A percentile compares a stretch with the other conserved stretches of the same genome.
phyloP scores from a whole-genome alignment of 78 protist species.

The Blattamonas nauphoetae region DNA sequence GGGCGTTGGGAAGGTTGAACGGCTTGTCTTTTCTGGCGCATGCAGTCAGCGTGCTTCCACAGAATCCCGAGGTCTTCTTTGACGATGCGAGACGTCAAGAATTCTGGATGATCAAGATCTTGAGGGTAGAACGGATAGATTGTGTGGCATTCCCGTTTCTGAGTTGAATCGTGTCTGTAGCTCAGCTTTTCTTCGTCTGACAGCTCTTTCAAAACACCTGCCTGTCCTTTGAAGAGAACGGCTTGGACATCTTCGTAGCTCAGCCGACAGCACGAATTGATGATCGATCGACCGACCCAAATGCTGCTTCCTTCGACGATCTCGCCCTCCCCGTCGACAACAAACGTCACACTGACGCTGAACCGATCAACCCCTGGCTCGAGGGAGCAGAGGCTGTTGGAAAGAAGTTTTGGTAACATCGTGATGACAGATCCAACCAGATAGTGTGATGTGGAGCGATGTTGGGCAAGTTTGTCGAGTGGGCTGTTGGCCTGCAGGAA shows the following conservation, averaged over 20 bases:
- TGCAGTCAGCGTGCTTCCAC: too few species aligned
- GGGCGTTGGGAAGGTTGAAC: too few species aligned
- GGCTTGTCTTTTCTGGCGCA: too few species aligned
- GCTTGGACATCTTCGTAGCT: constrained; percentile 16
- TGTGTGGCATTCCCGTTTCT: too few species aligned
- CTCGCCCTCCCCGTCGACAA: not conserved
- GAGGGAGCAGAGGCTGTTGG: constrained; percentile 63
- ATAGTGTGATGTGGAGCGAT: constrained; percentile 66
- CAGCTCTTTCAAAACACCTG: too few species aligned
- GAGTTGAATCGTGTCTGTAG: too few species aligned
- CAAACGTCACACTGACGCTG: not conserved
- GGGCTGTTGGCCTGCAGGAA: too few species aligned
- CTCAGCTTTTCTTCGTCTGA: too few species aligned
- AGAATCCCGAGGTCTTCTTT: too few species aligned
- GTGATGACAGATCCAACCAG: constrained; percentile 68
- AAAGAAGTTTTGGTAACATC: constrained; percentile 70
- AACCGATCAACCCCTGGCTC: not conserved
- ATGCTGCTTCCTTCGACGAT: not conserved
- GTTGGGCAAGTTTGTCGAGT: constrained; percentile 61
- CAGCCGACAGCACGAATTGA: not conserved
- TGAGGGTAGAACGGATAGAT: too few species aligned
- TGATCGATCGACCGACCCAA: not conserved
- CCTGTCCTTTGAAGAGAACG: not conserved
- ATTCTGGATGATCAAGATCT: too few species aligned
- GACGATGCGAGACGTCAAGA: too few species aligned